Evolutionary conservation across 495 filamentous ascomycete genomes (phyloP).

Genomic region (Oleoguttula mirabilis): DNA sequence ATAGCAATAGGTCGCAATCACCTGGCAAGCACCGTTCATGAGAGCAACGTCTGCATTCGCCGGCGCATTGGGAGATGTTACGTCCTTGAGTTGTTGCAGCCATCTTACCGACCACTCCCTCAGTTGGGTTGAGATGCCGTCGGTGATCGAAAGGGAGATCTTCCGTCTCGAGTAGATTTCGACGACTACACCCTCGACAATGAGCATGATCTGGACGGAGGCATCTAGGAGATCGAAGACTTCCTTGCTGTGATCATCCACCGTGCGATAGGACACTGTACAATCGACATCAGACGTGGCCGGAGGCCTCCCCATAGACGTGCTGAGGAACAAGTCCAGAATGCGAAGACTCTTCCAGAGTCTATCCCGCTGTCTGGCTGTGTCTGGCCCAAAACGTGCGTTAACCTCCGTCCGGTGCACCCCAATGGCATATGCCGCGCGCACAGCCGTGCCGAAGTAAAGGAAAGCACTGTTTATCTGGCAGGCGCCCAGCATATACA

Average conservation of each 20-base stretch:
- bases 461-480: slow-evolving; percentile 52
- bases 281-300: slow-evolving; percentile 48
- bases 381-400: slow-evolving; percentile 40
- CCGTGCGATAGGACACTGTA: slow-evolving; percentile 29
- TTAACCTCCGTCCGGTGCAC: slow-evolving; percentile 52
- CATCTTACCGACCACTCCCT: not conserved
- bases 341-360: slow-evolving; percentile 52
- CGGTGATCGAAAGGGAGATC: not conserved
- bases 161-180: not conserved
- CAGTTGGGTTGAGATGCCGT: not conserved
- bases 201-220: not conserved
- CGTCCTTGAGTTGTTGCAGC: not conserved
- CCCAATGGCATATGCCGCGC: slow-evolving; percentile 49
- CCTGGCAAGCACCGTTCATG: not conserved
- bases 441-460: slow-evolving; percentile 40
- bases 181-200: not conserved
- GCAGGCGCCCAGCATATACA: slow-evolving; percentile 50
- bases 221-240: not conserved
- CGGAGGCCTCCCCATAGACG: slow-evolving; percentile 48
- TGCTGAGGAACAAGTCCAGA: slow-evolving; percentile 48
- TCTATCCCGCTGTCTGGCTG: slow-evolving; percentile 41
- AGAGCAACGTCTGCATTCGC: not conserved
- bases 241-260: not conserved
- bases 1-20: not conserved
- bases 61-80: not conserved